Conservation (phyloP, 495 filamentous ascomycete genomes). For the Penicillium longicatenatum region DNA sequence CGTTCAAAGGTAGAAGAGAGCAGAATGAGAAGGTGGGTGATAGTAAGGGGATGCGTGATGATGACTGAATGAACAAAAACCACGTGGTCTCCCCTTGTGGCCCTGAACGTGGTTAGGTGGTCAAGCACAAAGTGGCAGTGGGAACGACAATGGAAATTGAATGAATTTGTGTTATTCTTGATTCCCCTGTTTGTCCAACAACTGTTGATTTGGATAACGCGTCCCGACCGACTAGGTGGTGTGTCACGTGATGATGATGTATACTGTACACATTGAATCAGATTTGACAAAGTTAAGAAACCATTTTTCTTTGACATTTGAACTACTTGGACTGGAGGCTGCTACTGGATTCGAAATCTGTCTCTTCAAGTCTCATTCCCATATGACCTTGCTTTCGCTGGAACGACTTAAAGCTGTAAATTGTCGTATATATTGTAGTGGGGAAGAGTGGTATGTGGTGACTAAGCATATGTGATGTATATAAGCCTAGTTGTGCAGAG, state of each 20-base stretch:
- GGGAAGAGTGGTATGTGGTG: no score
- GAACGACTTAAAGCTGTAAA: no score
- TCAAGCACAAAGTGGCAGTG: background rate
- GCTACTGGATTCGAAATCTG: no score
- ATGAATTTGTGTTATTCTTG: background rate
- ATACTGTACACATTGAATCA: background rate
- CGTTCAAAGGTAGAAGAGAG: background rate
- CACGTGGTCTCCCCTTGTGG: background rate
- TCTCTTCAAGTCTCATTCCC: no score
- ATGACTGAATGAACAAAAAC: background rate
- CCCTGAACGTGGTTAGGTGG: background rate
- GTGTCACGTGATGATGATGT: background rate
- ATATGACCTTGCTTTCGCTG: no score
- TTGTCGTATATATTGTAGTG: no score
- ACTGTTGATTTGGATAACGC: background rate
- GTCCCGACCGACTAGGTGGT: background rate
- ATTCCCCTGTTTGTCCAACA: background rate
- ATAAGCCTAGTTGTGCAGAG: no score
- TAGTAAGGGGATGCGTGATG: background rate
- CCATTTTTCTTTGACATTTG: no score
- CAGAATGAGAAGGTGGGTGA: background rate
- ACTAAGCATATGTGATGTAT: no score
- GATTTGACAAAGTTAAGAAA: no score
- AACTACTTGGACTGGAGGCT: no score
- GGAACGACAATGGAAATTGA: background rate